phyloP scores from a whole-genome alignment of 345 rosid species.

The Salix brachista region DNA sequence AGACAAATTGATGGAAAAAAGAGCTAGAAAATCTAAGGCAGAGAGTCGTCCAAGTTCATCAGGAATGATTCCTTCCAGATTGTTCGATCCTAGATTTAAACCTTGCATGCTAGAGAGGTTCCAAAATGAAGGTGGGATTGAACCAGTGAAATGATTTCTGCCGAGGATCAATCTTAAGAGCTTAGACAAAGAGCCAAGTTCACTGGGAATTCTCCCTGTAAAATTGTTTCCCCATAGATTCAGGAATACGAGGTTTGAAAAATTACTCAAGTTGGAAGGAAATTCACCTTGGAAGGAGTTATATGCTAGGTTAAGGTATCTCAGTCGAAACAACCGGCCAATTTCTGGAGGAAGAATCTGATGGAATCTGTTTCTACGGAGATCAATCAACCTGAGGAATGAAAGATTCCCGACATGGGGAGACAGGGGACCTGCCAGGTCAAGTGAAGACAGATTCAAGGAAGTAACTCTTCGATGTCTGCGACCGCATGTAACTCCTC shows the following conservation, averaged over 20 bases:
- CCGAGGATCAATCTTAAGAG: background rate
- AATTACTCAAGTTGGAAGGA: background rate
- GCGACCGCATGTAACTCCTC: constrained; percentile 21
- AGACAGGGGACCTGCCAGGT: constrained; percentile 24
- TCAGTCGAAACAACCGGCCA: constrained; percentile 8
- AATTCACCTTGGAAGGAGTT: constrained; percentile 5
- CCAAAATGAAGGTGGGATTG: background rate
- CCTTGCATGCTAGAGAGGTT: background rate
- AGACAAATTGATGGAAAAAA: background rate
- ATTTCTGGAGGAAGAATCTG: constrained; percentile 13
- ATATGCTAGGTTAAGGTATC: background rate
- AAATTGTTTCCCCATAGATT: background rate
- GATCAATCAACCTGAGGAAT: background rate
- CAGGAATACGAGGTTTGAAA: too few relatives aligned
- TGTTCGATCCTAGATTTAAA: background rate
- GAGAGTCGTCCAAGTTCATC: background rate
- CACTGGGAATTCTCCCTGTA: background rate
- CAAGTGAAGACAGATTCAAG: background rate
- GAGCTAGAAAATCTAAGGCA: background rate
- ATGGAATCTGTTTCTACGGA: background rate
- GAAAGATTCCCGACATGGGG: constrained; percentile 19
- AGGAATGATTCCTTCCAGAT: background rate
- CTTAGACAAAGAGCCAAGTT: background rate
- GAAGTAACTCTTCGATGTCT: constrained; percentile 16
- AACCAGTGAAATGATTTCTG: background rate